These are phyloP conservation scores for Leccinum longicurvipes DNA, from an alignment of 768 basidiomycete genomes.

Conservation along the genomic window DNA sequence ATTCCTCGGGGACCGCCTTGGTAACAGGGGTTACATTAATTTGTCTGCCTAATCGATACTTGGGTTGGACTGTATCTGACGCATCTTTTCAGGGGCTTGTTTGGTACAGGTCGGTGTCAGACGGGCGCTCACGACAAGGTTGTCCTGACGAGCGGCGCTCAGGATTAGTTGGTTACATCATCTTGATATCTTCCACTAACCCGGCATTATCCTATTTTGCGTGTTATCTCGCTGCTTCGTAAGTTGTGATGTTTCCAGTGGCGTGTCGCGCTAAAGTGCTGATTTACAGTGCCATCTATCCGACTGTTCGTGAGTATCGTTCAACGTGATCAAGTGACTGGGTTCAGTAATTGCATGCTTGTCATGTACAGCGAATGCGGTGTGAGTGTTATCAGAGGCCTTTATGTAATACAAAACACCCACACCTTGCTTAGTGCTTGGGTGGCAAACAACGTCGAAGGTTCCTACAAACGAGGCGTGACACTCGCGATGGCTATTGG, in stretches of 20 bases:
- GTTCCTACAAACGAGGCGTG: conserved; percentile 69
- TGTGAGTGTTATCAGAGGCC: conserved; percentile 34
- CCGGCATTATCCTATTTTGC: conserved; percentile 72
- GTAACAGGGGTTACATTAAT: conserved; percentile 57
- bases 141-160: conserved; percentile 1
- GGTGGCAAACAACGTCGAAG: conserved; percentile 71
- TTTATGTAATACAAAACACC: conserved; percentile 7
- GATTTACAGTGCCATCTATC: conserved; percentile 41
- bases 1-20: conserved; percentile 56
- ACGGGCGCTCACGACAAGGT: neutral
- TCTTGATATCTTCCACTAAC: conserved; percentile 56
- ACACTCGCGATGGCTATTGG: conserved; percentile 71
- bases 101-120: conserved; percentile 28
- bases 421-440: conserved; percentile 47
- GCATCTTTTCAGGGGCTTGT: conserved; percentile 23
- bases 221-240: conserved; percentile 68
- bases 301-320: conserved; percentile 39
- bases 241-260: conserved; percentile 26
- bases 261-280: neutral
- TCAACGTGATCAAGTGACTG: neutral
- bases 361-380: conserved; percentile 41
- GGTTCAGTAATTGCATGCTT: neutral
- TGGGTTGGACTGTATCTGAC: conserved; percentile 3
- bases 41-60: conserved; percentile 39
- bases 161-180: conserved; percentile 61